Evolutionary conservation across 192 early-diverging fungal genomes (phyloP), one percentile per base, ranked within the genome.

Genomic region (Phycomyces blakesleeanus): DNA sequence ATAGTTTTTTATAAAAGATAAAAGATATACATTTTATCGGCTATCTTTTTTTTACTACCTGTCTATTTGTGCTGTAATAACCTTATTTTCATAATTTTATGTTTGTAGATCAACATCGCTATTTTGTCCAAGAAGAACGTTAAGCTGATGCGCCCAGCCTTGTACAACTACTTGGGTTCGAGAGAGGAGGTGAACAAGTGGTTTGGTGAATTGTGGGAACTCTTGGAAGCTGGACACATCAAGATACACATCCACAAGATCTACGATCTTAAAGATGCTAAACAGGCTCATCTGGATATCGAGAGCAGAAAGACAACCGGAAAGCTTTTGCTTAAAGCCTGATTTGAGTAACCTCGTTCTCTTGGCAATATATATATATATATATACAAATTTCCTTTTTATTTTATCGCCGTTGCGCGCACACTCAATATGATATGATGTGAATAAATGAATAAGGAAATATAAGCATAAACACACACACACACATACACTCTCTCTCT

Each of bases 221-320:
- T 95, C 29, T 59, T 93, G 6, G 63, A 69, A 1, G 20, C 83
- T 12, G 71, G 76, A 27, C 85, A 85, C 63, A 65, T 98, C 25
- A 74, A 87, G 38, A 64, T 93, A 47, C 69, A 83, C 25, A 75
- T 95, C 38, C 84, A 87, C 75, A 91, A 92, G 59, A 69, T 81
- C 1, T 96, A 95, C 69, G 78, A 78, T 12, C 70, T 98, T 51
- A 74, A 79, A 37, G 89, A 97, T 56, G 88, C 83, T 21, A 80
- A 78, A 2, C 70, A 85, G 27, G 93, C 96, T 0, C 94, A 96
- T 47, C 66, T 70, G 5, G 94, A 95, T 67, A 65, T 96, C 49
- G 84, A 92, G 64, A 63, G 78, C 26, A 77, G 90, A 64, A 85
- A 79, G 66, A 88, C 89, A 11, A 79, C 78, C 15, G 91, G 90